Conservation (phyloP, 768 basidiomycete species). For the Mycena galopus region DNA sequence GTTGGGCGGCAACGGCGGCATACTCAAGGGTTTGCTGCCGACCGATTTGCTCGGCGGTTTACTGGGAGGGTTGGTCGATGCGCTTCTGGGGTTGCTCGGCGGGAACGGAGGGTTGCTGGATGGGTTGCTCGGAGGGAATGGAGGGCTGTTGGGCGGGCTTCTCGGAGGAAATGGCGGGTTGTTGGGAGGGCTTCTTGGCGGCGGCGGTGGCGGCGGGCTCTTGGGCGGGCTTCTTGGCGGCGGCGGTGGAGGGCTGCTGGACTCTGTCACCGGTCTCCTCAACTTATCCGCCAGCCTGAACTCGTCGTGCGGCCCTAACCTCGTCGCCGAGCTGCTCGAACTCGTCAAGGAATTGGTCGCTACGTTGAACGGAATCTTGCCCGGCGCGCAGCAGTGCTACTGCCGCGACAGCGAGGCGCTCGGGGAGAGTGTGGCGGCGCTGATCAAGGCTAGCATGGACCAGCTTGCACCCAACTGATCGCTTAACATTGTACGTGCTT, state of each 20-base stretch:
- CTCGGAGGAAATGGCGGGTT: not conserved
- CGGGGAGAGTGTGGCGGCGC: not conserved
- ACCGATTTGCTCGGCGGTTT: constrained; percentile 2
- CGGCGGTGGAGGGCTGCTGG: constrained; percentile 2
- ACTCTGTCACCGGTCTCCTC: constrained; percentile 22
- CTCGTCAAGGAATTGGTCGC: constrained; percentile 20
- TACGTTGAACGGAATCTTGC: not conserved
- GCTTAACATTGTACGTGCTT: not conserved
- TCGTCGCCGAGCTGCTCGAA: constrained; percentile 21
- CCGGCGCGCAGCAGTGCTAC: constrained; percentile 10
- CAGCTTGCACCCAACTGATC: constrained; percentile 11
- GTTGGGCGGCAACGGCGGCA: constrained; percentile 5
- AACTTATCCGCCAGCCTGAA: constrained; percentile 2
- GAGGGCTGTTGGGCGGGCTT: constrained; percentile 2
- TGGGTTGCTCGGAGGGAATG: not conserved
- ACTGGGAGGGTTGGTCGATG: not conserved
- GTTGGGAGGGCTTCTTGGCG: constrained; percentile 4
- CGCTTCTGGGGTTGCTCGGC: not conserved
- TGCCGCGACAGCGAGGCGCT: constrained; percentile 1
- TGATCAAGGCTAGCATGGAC: constrained; percentile 17
- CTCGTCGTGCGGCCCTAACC: constrained; percentile 17
- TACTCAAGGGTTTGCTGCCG: constrained; percentile 1
- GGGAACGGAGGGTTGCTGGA: constrained; percentile 2
- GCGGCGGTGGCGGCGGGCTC: constrained; percentile 2
- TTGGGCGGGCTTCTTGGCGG: too few relatives aligned